Conservation (phyloP, 202 grass and related monocot genomes). For the Eragrostis tef region DNA sequence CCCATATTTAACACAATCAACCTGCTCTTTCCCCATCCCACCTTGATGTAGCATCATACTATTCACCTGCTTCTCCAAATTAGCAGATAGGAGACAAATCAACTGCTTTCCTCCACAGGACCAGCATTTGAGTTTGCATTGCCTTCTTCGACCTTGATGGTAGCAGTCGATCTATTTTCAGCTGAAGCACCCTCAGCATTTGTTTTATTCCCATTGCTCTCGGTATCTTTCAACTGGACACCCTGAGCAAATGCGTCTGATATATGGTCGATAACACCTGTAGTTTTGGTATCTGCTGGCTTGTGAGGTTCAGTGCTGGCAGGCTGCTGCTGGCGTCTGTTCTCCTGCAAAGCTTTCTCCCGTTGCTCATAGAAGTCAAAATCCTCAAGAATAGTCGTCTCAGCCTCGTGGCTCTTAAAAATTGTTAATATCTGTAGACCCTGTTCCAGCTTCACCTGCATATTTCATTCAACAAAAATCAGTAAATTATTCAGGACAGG, state of each 20-base stretch:
- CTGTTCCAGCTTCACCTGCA: slow-evolving; percentile 69
- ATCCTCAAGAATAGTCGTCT: slow-evolving; percentile 67
- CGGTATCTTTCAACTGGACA: slow-evolving; percentile 48
- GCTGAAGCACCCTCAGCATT: slow-evolving; percentile 28
- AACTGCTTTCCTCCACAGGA: slow-evolving; percentile 53
- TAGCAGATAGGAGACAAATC: slow-evolving; percentile 40
- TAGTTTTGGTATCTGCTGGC: slow-evolving; percentile 29
- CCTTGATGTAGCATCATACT: slow-evolving; percentile 35
- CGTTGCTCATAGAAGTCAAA: slow-evolving; percentile 70
- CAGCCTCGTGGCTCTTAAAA: slow-evolving; percentile 58
- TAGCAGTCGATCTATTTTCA: slow-evolving; percentile 29
- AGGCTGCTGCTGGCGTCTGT: slow-evolving; percentile 61
- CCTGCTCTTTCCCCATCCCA: slow-evolving; percentile 41
- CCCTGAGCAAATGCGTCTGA: slow-evolving; percentile 47
- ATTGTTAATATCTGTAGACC: slow-evolving; percentile 70
- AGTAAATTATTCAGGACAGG: slow-evolving; percentile 15
- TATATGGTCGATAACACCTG: slow-evolving; percentile 38
- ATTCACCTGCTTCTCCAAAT: slow-evolving; percentile 56
- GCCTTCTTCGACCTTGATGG: slow-evolving; percentile 38
- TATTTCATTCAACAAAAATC: not conserved
- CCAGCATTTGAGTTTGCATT: not conserved
- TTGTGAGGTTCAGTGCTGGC: slow-evolving; percentile 35
- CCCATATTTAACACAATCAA: slow-evolving; percentile 43
- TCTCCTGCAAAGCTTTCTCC: slow-evolving; percentile 71
- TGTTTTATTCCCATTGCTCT: slow-evolving; percentile 37